phyloP scores from a whole-genome alignment of 2,329 filamentous ascomycete genomes.

The Neofusicoccum sp. region DNA sequence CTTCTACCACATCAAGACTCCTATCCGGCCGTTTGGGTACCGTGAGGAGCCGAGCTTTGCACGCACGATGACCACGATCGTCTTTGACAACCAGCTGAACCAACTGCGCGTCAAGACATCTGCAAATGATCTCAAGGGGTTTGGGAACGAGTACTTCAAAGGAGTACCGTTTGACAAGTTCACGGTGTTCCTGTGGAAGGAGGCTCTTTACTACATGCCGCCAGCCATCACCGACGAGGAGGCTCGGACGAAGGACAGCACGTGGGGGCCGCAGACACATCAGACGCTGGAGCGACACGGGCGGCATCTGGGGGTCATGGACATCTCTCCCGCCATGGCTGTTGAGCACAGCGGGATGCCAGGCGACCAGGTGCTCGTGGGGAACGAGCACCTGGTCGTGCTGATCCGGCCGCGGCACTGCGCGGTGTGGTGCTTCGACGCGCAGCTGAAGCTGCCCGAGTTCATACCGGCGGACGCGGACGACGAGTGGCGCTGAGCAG shows the following conservation, averaged over 20 bases:
- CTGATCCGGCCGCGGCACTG: neutral
- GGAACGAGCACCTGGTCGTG: slow-evolving; percentile 17
- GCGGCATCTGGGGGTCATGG: slow-evolving; percentile 2
- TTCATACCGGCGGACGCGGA: neutral
- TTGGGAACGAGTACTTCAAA: slow-evolving; percentile 4
- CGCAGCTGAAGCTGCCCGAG: slow-evolving; percentile 15
- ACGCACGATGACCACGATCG: neutral
- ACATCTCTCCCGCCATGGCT: slow-evolving; percentile 1
- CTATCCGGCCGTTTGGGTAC: slow-evolving; percentile 6
- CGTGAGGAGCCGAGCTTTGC: slow-evolving; percentile 2
- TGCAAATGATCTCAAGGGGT: neutral
- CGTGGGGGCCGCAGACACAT: slow-evolving; percentile 6
- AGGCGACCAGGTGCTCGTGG: neutral
- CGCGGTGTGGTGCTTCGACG: slow-evolving; percentile 19
- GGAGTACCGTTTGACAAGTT: slow-evolving; percentile 6
- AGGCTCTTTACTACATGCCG: slow-evolving; percentile 1
- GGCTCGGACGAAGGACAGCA: slow-evolving; percentile 4
- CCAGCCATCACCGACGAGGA: slow-evolving; percentile 8
- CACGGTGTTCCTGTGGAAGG: slow-evolving; percentile 7
- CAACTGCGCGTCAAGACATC: neutral
- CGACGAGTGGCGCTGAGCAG: neutral
- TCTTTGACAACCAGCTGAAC: slow-evolving; percentile 9
- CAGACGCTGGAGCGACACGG: slow-evolving; percentile 6
- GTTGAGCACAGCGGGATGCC: slow-evolving; percentile 7
- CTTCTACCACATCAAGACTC: slow-evolving; percentile 1